Evolutionary conservation across 371 early-diverging fungal genomes (phyloP), one percentile per base, ranked within the genome.

Genomic region (Mortierella sp.): DNA sequence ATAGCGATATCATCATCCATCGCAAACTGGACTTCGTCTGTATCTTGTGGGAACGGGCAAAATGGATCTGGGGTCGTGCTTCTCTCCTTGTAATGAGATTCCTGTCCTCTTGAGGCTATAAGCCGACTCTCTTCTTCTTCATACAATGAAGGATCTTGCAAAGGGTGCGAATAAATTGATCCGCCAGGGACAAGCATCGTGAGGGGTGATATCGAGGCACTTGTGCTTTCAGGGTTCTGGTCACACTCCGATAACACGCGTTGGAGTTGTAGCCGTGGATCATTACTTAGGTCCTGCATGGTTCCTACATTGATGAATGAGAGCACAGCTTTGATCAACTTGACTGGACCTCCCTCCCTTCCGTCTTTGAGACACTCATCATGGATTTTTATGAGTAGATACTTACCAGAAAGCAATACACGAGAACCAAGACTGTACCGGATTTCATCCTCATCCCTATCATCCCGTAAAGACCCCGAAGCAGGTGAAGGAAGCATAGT

Each of bases 1-100:
- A 13, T 19, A 8, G 21, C 57, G 5, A 42, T 27, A 31, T 78
- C 79, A 38, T 85, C 85, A 47, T 83, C 83, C 83, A 85, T 83
- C 63, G 62, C 66, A 58, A 85, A 83, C 54, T 83, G 83, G 7
- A 82, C 78, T 27, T 83, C 85, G 42, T 83, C 82, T 38, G 78
- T 78, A 9, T 69, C 80, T 18, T 66, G 54, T 2, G 76, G 72
- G 54, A 79, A 81, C 7, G 81, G 79, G 30, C 78, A 72, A 52
- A 81, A 81, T 6, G 81, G 78, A 38, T 81, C 80, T 4, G 69
- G 58, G 1, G 71, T 60, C 26, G 46, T 38, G 26, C 54, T 59
- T 10, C 54, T 23, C 47, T 58, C 69, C 31, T 59, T 64, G 54
- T 64, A 76, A 24, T 56, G 54, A 9, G 58, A 51, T 5, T 48